Evolutionary conservation across 805 yeast species (phyloP).

Genomic region (Candida sithepensis): DNA sequence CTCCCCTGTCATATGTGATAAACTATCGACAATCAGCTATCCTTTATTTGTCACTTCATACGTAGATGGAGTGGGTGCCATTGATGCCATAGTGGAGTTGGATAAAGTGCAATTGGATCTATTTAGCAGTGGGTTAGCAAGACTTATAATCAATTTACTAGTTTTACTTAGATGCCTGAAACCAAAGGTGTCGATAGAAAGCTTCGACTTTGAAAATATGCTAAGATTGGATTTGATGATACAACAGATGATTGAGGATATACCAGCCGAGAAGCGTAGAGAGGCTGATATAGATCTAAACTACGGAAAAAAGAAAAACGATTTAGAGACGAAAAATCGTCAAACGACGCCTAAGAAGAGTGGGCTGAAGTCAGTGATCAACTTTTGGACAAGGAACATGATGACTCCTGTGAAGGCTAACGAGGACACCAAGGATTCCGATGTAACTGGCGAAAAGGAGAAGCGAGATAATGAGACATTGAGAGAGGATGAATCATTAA

Average conservation of each 20-base stretch:
- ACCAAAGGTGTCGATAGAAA: not conserved
- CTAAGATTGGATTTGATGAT: conserved; percentile 16
- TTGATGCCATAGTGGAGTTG: conserved; percentile 15
- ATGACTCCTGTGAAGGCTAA: not conserved
- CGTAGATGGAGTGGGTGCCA: conserved; percentile 3
- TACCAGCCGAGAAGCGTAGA: conserved; percentile 1
- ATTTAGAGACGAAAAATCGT: not conserved
- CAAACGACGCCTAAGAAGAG: not conserved
- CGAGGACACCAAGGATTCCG: not conserved
- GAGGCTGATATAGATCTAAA: not conserved
- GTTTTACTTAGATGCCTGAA: conserved; percentile 6
- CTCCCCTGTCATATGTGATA: conserved; percentile 3
- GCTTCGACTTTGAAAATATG: conserved; percentile 15
- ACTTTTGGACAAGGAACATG: conserved; percentile 11
- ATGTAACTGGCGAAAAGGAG: not conserved
- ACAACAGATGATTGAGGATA: conserved; percentile 7
- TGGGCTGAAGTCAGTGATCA: conserved; percentile 6
- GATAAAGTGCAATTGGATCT: conserved; percentile 14
- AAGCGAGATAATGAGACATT: not conserved
- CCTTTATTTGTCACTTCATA: conserved; percentile 6
- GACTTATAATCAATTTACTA: conserved; percentile 19
- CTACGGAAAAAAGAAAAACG: not conserved
- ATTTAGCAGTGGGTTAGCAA: conserved; percentile 17
- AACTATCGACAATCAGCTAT: conserved; percentile 1
- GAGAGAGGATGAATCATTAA: not conserved